Evolutionary conservation across 2,329 filamentous ascomycete genomes (phyloP), one percentile per base, ranked within the genome.

Genomic region (Pseudogymnoascus sp.): DNA sequence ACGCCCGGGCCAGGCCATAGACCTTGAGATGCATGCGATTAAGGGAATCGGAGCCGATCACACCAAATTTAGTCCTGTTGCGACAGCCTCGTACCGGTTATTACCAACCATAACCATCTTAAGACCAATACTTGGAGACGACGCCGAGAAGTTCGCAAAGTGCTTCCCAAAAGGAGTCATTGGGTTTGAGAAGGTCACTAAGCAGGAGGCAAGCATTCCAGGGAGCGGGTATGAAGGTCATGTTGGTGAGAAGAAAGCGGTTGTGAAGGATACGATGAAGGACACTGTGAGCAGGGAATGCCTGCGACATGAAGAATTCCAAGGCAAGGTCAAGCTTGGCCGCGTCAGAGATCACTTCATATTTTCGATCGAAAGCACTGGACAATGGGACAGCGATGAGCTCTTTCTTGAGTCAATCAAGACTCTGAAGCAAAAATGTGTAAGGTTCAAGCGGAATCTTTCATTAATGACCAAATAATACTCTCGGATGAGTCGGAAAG

Each of bases 281-380:
- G 95, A 99, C 73, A 97, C 93, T 0, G 93, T 99, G 64, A 95
- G 89, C 75, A 84, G 94, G 67, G 95, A 99, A 77, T 94, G 89
- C 70, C 76, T 99, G 71, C 85, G 94, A 58, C 93, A 99, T 72
- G 81, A 87, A 25, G 94, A 97, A 76, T 97, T 99, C 77, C 85
- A 94, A 75, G 90, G 86, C 72, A 99, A 97, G 79, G 94, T 99
- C 65, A 92, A 91, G 79, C 83, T 99, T 33, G 94, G 94, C 43
- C 82, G 95, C 60, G 80, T 91, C 68, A 82, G 91, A 66, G 94
- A 99, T 74, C 95, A 99, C 77, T 99, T 99, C 75, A 97, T 99
- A 75, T 99, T 94, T 80, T 88, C 86, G 60, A 82, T 99, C 36
- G 94, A 99, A 80, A 97, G 92, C 78, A 88, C 91, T 0, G 95